A percentile compares a stretch with the other conserved stretches of the same genome.
phyloP scores from a whole-genome alignment of 73 alveolate genomes.

The Urostyla sp. region DNA sequence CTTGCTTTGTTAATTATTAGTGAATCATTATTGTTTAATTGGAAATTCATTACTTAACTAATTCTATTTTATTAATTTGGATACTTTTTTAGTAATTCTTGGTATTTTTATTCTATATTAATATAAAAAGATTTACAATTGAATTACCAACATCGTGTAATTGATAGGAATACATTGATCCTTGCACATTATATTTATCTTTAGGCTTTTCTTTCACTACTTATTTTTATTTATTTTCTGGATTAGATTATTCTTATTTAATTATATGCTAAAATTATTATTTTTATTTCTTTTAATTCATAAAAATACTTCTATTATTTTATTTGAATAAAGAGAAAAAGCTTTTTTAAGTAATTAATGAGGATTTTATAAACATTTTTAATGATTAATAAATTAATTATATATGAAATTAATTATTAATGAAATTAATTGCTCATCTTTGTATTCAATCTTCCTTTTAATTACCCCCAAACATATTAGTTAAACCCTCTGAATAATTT shows the following conservation, averaged over 20 bases:
- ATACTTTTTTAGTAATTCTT: background rate
- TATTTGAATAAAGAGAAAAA: no score
- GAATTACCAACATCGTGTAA: no score
- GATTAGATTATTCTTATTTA: background rate
- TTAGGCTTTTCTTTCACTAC: background rate
- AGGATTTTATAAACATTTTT: no score
- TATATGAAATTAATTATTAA: background rate
- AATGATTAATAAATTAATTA: no score
- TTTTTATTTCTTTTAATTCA: no score
- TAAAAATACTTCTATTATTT: no score
- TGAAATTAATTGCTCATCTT: background rate
- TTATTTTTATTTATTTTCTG: background rate
- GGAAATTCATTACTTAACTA: background rate
- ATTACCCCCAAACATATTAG: background rate
- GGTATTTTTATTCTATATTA: background rate
- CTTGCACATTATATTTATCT: background rate
- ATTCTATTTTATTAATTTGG: background rate
- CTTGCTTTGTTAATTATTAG: background rate
- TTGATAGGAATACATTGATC: no score
- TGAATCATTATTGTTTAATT: background rate
- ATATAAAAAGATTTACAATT: no score
- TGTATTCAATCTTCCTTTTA: background rate
- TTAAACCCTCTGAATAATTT: background rate
- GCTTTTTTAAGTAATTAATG: no score
- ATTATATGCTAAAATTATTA: no score